Percentiles rank a stretch among this genome's conserved stretches.
Evolutionary conservation across 495 filamentous ascomycete genomes (phyloP).

Genomic region (Penicillium fimorum): DNA sequence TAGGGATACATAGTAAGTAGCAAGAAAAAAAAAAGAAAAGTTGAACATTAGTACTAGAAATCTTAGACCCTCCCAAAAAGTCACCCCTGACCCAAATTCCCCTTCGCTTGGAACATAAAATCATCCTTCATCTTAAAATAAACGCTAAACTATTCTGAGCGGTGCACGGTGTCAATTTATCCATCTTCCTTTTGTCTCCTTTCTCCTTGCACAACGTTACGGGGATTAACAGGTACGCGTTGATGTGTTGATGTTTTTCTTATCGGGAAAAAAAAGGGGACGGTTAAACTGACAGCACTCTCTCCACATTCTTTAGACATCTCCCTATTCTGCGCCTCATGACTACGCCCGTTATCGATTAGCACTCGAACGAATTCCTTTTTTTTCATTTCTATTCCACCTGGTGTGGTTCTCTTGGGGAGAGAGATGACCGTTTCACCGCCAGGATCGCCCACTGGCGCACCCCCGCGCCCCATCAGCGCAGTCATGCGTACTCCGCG

Average conservation of each 20-base stretch:
- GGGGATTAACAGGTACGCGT: constrained; percentile 2
- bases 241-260: not conserved
- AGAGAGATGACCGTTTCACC: constrained; percentile 55
- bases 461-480: constrained; percentile 74
- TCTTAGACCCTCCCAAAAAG: too few species aligned
- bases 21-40: not conserved
- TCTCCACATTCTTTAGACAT: constrained; percentile 22
- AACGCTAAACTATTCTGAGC: constrained; percentile 3
- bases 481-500: constrained; percentile 77
- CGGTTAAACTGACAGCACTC: not conserved
- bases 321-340: constrained; percentile 23
- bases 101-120: not conserved
- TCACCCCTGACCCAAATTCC: too few species aligned
- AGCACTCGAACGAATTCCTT: constrained; percentile 13
- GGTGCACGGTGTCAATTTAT: constrained; percentile 8
- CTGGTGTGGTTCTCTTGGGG: constrained; percentile 26
- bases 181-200: not conserved
- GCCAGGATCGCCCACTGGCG: constrained; percentile 56
- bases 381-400: constrained; percentile 17
- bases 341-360: constrained; percentile 20
- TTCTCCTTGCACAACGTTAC: constrained; percentile 1
- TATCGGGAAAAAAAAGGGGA: constrained; percentile 10
- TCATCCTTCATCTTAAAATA: constrained; percentile 5
- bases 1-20: not conserved
- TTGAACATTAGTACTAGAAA: not conserved